Evolutionary conservation across 192 early-diverging fungal species (phyloP).

Genomic region (Coemansia sp.): DNA sequence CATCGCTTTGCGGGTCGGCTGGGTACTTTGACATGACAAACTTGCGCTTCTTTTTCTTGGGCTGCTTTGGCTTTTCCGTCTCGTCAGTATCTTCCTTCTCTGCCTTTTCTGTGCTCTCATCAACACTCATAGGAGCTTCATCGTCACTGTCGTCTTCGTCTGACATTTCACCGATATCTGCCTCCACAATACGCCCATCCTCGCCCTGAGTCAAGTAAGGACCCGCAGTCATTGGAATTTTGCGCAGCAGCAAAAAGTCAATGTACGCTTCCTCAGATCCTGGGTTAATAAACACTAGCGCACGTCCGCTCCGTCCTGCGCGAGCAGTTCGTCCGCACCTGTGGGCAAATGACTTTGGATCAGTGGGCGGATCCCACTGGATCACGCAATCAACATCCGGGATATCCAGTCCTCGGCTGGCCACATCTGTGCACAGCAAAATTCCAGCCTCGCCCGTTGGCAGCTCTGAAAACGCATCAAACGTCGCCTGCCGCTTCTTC

Average conservation of each 20-base stretch:
- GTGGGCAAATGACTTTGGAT: constrained; percentile 94
- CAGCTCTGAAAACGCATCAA: constrained; percentile 67
- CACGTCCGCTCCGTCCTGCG: constrained; percentile 80
- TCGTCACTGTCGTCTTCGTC: constrained; percentile 14
- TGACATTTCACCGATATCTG: constrained; percentile 1
- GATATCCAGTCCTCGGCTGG: constrained; percentile 92
- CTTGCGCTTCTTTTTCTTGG: constrained; percentile 17
- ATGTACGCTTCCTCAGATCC: constrained; percentile 92
- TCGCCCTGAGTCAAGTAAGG: constrained; percentile 56
- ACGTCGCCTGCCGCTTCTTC: constrained; percentile 80
- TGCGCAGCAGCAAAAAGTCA: constrained; percentile 82
- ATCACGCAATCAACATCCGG: constrained; percentile 94
- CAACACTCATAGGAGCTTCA: constrained; percentile 4
- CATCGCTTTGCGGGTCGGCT: constrained; percentile 49
- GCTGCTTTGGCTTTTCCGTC: constrained; percentile 7
- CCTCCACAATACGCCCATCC: constrained; percentile 15
- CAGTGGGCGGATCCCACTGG: constrained; percentile 93
- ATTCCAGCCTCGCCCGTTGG: constrained; percentile 68
- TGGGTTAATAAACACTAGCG: constrained; percentile 76
- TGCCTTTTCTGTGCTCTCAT: constrained; percentile 10
- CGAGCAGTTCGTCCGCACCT: constrained; percentile 92
- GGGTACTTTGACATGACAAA: constrained; percentile 48
- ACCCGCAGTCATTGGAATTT: constrained; percentile 70
- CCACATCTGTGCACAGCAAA: constrained; percentile 93
- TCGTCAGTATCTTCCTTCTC: constrained; percentile 10